Base-by-base conservation (phyloP, 805 yeast species). In the Komagataella populi region DNA sequence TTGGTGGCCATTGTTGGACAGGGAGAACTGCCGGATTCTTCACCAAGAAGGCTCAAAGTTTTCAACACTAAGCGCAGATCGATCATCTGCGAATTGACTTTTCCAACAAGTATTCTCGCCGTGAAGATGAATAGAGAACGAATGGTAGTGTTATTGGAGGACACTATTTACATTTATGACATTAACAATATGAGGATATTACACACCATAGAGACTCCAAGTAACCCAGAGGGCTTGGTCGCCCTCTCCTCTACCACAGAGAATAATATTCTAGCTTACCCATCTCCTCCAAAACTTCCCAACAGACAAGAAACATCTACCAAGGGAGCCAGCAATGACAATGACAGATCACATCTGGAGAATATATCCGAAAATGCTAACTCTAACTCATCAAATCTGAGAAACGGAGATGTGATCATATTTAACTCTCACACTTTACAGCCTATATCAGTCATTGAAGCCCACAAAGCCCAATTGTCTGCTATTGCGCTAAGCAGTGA, bases 141-240 rank as follows among this genome's bases (percentile, higher is more conserved):
- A 48, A 70, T 91, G 58, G 77, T 88, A 47, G 95, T 90, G n/a
- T 76, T 87, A 7, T 69, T 91, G 50, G 79, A 84, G 55, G 93
- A 87, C 53, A 93, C 91, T 60, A 82, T 91, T 10, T 88, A 84
- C 64, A 76, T 93, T 48, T 91, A 91, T 68, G 97, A 91, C 65
- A 83, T 91, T 57, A 81, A 89, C 58, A 88, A 91, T 62, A 89
- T 91, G 83, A 78, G 87, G 59, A 75, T 91, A 24, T 66, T 91
- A 46, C 87, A 81, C 60, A 82, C 89, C 0, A 75, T 85, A 46
- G 90, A 85, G 50, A 80, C 81, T 1, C 72, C 78, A 0, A 72
- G 78, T 1, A 82, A 82, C 56, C 70, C 74, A 7, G 69, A 68
- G 54, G 87, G 90, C 0, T 62, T 84, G 23, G 73, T 84, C 51